Evolutionary conservation across 208 protist species (phyloP), one percentile per base, ranked within the genome.

Genomic region (Angomonas ambiguus): DNA sequence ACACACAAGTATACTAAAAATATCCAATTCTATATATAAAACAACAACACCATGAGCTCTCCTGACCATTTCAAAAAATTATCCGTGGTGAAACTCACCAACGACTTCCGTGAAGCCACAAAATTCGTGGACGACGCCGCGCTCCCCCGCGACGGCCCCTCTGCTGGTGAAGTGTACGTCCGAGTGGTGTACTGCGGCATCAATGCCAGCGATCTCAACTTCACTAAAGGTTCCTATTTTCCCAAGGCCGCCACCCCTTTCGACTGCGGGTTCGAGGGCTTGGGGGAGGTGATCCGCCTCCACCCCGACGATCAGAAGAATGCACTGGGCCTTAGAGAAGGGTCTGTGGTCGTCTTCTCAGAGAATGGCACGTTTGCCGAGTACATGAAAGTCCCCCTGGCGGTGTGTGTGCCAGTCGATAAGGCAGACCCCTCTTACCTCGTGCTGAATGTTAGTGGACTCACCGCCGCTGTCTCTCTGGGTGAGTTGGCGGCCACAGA

Each of bases 181-280:
- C 58, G 67, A 49, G 73, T 82, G 22, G 64, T 41, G 30, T 93
- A 84, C 65, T 72, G 78, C 28, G 87, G 83, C 31, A 71, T 91
- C 48, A 93, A 93, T 71, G 87, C 87, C 5, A 91, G 79, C 32
- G 87, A 93, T 60, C 25, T 91, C 33, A 88, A 89, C 72, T 88
- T 87, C 66, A 76, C 77, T 8, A 76, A 71, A 48, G 83, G 82
- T 10, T 65, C 69, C 35, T 86, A 91, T 71, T 74, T 77, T 59
- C 65, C 67, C 25, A 65, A 74, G 49, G 63, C 62, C 25, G 33
- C 51, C 51, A 67, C 75, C 2, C 87, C 87, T 6, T 85, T 87
- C 58, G 87, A 91, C 60, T 91, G 80, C 65, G 87, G 87, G 22
- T 88, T 93, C 45, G 87, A 93, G 76, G 83, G 71, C 2, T 67